Base-by-base conservation (phyloP, 108 stramenopile genomes). In the Aurantiochytrium sp. region DNA sequence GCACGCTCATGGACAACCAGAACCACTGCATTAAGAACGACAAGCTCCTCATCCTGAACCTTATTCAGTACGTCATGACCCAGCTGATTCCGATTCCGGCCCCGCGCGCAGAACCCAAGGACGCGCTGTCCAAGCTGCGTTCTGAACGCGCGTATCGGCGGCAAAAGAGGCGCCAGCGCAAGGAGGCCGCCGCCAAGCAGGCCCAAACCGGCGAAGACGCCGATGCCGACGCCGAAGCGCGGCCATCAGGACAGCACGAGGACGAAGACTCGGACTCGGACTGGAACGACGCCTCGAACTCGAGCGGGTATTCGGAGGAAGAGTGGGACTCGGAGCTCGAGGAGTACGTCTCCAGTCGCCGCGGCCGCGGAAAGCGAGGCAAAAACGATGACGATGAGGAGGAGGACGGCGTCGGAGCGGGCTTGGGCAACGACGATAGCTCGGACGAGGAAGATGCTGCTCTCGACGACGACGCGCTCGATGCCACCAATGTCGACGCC, bases 11-110 rank as follows among this genome's bases (percentile, higher is more conserved):
- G n/a, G 89, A 89, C 54, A 89, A 89, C 45, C 86, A 89, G 37
- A n/a, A 12, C 21, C 89, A 89, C 55, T 87, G 86, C 89, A 55
- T 89, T 45, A 89, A 89, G 86, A 87, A 87, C 68, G 89, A 89
- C 86, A 89, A 89, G 68, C 48, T 89, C 1, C 50, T 89, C 21
- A 89, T 89, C 59, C 39, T 85, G 19, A 37, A 53, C 45, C 36
- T 89, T 10, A 87, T 89, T 12, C 85, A 89, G 53, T 27, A 89
- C 39, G 86, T 87, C 31, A 4, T 89, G 24, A 89, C 89, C 34
- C 86, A 89, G 89, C 21, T 86, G n/a, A 86, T 86, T 54, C 55
- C 85, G 19, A 85, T 88, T 86, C 55, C 87, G 0, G 39, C 59
- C 37, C 68, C 87, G 55, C 55, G 89, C 53, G 68, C 6, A 12